Percentiles rank a stretch among this genome's conserved stretches.
Conservation (phyloP, 257 asterid species). For the Osmanthus fragrans region DNA sequence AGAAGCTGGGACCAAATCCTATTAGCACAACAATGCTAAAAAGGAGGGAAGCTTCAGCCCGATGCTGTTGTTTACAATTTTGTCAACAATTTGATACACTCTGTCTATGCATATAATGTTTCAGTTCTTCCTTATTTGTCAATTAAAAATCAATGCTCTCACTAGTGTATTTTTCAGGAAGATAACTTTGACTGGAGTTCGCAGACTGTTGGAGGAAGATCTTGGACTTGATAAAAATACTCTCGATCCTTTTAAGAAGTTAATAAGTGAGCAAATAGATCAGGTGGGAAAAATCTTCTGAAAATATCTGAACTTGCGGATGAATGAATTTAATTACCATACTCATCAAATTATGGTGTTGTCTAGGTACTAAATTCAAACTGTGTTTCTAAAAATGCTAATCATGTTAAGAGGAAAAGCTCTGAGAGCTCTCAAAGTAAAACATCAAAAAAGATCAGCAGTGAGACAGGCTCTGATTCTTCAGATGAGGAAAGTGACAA, state of each 20-base stretch:
- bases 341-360: constrained; percentile 8
- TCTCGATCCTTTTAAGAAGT: constrained; percentile 76
- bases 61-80: constrained; percentile 18
- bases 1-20: constrained; percentile 14
- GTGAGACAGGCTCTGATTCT: constrained; percentile 41
- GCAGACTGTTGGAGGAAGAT: constrained; percentile 86
- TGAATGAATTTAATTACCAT: neutral
- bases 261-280: constrained; percentile 62
- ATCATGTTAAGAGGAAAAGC: constrained; percentile 41
- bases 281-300: constrained; percentile 44
- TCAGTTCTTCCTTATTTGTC: constrained; percentile 5
- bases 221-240: constrained; percentile 65
- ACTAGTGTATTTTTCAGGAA: constrained; percentile 43
- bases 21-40: neutral
- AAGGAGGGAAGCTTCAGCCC: neutral
- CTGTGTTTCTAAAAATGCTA: constrained; percentile 41
- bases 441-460: constrained; percentile 35
- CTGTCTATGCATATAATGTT: neutral
- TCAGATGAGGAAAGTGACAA: constrained; percentile 42
- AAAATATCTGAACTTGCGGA: constrained; percentile 11
- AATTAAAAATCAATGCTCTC: constrained; percentile 3
- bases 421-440: constrained; percentile 35
- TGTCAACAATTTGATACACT: constrained; percentile 10
- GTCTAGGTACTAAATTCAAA: constrained; percentile 56
- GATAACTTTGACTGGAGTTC: constrained; percentile 70